Evolutionary conservation across 768 basidiomycete genomes (phyloP).

Genomic region (Suillus americanus): DNA sequence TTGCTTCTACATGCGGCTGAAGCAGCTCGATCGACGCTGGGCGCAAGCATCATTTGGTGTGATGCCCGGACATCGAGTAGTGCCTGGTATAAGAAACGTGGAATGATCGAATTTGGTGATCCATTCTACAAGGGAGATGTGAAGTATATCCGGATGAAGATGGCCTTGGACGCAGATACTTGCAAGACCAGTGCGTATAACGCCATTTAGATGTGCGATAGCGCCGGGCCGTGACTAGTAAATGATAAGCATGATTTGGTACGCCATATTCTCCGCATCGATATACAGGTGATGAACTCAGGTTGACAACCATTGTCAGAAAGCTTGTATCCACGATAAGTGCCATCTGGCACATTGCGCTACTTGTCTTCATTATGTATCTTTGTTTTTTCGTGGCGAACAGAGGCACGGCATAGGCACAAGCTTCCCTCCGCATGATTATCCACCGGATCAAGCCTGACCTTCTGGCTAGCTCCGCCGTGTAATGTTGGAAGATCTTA

Average conservation of each 20-base stretch:
- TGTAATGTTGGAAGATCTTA: background rate
- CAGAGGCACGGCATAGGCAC: background rate
- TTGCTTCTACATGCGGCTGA: conserved; percentile 43
- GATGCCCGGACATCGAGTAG: conserved; percentile 48
- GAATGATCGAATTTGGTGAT: conserved; percentile 48
- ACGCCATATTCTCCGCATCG: background rate
- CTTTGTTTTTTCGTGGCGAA: background rate
- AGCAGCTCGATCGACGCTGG: conserved; percentile 40
- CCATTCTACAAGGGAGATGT: conserved; percentile 53
- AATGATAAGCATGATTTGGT: background rate
- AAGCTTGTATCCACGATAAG: background rate
- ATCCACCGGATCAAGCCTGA: background rate
- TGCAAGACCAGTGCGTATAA: background rate
- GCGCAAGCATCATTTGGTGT: conserved; percentile 52
- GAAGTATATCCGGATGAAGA: conserved; percentile 57
- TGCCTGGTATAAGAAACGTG: conserved; percentile 54
- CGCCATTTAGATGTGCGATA: background rate
- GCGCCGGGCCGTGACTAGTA: background rate
- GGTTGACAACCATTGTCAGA: background rate
- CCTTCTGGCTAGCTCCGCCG: background rate
- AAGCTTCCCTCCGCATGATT: background rate
- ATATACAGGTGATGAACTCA: background rate
- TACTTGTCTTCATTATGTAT: background rate
- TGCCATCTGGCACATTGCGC: background rate
- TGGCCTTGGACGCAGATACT: conserved; percentile 19